Conservation (phyloP, 1,139 yeast species). For the Komagataea norvegica region DNA sequence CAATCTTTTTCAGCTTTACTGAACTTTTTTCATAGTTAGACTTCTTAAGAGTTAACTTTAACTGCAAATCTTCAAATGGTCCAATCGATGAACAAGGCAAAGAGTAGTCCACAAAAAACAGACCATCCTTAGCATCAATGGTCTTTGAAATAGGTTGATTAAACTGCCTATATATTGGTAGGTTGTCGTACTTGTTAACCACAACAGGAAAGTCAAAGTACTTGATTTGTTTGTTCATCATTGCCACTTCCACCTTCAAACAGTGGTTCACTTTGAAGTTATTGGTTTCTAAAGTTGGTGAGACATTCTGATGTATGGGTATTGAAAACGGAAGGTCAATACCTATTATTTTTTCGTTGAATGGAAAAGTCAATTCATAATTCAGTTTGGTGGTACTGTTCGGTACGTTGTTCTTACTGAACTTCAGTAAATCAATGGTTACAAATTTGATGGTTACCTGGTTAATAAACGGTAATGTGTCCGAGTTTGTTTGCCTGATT, state of each 20-base stretch:
- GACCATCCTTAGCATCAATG: conserved; percentile 38
- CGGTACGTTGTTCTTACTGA: conserved; percentile 38
- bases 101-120: conserved; percentile 39
- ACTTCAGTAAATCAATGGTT: conserved; percentile 29
- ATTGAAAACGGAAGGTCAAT: conserved; percentile 56
- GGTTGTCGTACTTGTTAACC: conserved; percentile 46
- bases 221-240: conserved; percentile 11
- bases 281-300: conserved; percentile 36
- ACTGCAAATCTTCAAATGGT: conserved; percentile 41
- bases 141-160: conserved; percentile 44
- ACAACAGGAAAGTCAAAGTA: conserved; percentile 39
- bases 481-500: conserved; percentile 25
- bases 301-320: conserved; percentile 51
- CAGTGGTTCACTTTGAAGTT: conserved; percentile 23
- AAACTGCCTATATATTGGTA: conserved; percentile 51
- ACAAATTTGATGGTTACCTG: conserved; percentile 9
- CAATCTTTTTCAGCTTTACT: conserved; percentile 41
- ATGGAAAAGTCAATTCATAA: conserved; percentile 36
- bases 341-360: conserved; percentile 38
- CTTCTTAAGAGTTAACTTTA: conserved; percentile 36
- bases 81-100: conserved; percentile 48
- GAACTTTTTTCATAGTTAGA: conserved; percentile 33
- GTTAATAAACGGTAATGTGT: conserved; percentile 12
- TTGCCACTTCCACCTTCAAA: conserved; percentile 14
- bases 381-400: conserved; percentile 25